These are phyloP conservation scores for Diospyros lotus DNA, from an alignment of 148 eudicot genomes.

Conservation along the genomic window DNA sequence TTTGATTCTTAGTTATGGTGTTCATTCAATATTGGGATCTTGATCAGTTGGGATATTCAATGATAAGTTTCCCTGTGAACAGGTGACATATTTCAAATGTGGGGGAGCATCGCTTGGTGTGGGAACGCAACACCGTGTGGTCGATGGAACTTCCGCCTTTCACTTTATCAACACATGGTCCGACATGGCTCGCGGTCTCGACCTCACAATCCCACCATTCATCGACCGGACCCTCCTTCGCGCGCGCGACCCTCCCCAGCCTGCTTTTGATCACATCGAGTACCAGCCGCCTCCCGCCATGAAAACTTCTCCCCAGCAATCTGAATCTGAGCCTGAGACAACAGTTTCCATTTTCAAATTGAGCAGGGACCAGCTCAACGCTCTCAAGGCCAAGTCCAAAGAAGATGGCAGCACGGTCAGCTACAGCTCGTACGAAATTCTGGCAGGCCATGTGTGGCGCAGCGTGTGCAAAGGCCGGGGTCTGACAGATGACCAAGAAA, in stretches of 20 bases:
- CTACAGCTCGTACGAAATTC: slow-evolving; percentile 49
- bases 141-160: slow-evolving; percentile 45
- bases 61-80: not conserved
- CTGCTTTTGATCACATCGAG: slow-evolving; percentile 38
- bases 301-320: slow-evolving; percentile 17
- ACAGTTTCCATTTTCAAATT: slow-evolving; percentile 38
- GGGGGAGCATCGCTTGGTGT: slow-evolving; percentile 50
- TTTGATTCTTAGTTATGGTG: no score
- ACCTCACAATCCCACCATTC: slow-evolving; percentile 45
- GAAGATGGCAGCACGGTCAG: slow-evolving; percentile 35
- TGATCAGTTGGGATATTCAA: no score
- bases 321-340: slow-evolving; percentile 18
- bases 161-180: slow-evolving; percentile 56
- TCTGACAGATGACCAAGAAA: slow-evolving; percentile 34
- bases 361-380: slow-evolving; percentile 33
- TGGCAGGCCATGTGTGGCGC: slow-evolving; percentile 49
- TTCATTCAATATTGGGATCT: no score
- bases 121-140: slow-evolving; percentile 45
- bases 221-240: slow-evolving; percentile 49
- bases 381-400: slow-evolving; percentile 42
- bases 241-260: slow-evolving; percentile 42
- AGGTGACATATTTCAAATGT: slow-evolving; percentile 52
- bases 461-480: slow-evolving; percentile 39
- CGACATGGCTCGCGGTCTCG: slow-evolving; percentile 48
- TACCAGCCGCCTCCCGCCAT: slow-evolving; percentile 47